Conservation (phyloP, 2,329 filamentous ascomycete species). For the Colletotrichum sp. region DNA sequence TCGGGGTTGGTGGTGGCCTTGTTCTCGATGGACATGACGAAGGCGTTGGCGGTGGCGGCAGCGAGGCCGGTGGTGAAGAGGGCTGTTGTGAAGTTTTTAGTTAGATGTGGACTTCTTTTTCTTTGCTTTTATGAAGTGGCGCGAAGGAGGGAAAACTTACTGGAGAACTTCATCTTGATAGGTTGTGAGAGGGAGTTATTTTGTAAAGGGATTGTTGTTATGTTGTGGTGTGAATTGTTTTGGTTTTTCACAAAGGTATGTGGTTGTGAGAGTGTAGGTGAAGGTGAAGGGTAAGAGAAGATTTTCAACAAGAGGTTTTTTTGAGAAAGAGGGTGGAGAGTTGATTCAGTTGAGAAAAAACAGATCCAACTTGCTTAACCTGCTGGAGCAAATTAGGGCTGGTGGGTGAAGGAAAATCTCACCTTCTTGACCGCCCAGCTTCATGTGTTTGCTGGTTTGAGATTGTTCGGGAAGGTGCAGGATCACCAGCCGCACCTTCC, state of each 20-base stretch:
- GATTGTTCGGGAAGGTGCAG: neutral
- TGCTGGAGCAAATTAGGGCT: neutral
- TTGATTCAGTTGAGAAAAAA: neutral
- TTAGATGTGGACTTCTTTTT: too few species aligned
- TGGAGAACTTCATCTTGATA: neutral
- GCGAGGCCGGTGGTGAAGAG: neutral
- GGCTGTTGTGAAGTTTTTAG: neutral
- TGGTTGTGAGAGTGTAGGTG: neutral
- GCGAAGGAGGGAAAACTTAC: neutral
- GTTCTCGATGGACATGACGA: neutral
- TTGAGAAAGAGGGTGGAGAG: neutral
- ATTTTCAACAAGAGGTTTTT: neutral
- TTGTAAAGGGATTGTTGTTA: neutral
- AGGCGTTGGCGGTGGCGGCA: neutral
- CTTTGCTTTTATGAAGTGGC: neutral
- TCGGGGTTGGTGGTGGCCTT: neutral
- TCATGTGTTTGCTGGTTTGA: neutral
- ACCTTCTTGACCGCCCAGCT: neutral
- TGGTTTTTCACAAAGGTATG: neutral
- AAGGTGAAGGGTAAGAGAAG: neutral
- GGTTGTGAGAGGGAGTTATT: fast-evolving
- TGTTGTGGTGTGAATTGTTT: neutral
- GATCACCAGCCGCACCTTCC: neutral
- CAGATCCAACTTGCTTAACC: neutral
- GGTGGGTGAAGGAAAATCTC: neutral